Evolutionary conservation across 208 protist genomes (phyloP), one percentile per base, ranked within the genome.

Genomic region (Wallacemonas sp.): DNA sequence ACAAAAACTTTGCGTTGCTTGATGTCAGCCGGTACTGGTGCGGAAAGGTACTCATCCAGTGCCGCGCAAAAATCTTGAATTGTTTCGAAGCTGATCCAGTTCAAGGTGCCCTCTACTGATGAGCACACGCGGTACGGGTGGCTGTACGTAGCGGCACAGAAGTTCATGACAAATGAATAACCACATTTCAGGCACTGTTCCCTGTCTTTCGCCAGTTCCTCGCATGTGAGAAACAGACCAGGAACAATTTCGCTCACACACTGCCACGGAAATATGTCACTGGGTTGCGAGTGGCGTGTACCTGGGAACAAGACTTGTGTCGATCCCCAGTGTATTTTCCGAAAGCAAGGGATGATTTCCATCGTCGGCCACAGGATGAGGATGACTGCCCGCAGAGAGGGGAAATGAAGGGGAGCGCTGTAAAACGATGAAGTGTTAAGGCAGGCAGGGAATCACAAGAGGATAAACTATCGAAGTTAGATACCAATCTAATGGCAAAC

Each of bases 191-290:
- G 19, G 27, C 67, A 76, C n/a, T 60, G 62, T 41, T 65, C 48
- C 30, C 79, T 65, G 50, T 90, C 71, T 29, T 63, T 52, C 34
- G 76, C 67, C 33, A 78, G 68, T 10, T 78, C 63, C 27, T 89
- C 86, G 55, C 86, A 93, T 29, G 89, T 87, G 17, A 95, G 59
- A 62, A 78, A 90, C 0, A 95, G 57, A 15, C 89, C 84, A 37
- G 86, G 78, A 17, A 89, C 73, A n/a, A 95, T 70, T 67, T 93
- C 82, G 67, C 82, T 92, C 17, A 92, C 30, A 37, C 71, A 78
- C 45, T 81, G 37, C 85, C 82, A 93, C 21, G 89, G 82, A 1
- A 65, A 39, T n/a, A 50, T 15, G 17, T 68, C 58, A 52, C 79
- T 73, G 0, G 68, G 45, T 1, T 66, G 38, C 36, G 71, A 66